Base-by-base conservation (phyloP, 345 rosid genomes). In the Moringa oleifera region DNA sequence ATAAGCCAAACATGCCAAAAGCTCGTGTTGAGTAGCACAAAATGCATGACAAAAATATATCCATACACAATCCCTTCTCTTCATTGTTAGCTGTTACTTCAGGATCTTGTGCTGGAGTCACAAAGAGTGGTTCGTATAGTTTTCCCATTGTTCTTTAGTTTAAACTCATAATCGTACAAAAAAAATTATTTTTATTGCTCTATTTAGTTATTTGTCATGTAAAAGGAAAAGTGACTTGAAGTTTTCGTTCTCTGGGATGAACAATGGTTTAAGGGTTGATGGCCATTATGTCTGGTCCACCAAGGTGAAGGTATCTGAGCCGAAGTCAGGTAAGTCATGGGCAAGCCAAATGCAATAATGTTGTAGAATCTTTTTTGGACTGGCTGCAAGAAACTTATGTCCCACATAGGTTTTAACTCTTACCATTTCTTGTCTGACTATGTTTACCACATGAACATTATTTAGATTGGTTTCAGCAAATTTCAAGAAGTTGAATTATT, bases 271-370 rank as follows among this genome's bases (percentile, higher is more conserved):
- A 24, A 62, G 46, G 6, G 69, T 64, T 36, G 53, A 62, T 58
- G 70, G 72, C 28, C 47, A 57, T 19, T 62, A 53, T 45, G 0
- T 20, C n/a, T n/a, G 45, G 50, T 61, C 56, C 25, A 58, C n/a
- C 31, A 46, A 71, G 64, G 60, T 72, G 63, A 75, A 68, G 19
- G 57, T 64, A 63, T 64, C 65, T 64, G 45, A 58, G 37, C 22
- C 56, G 52, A 51, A 64, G 58, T 66, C 50, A 21, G 55, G 71
- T 65, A 18, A 54, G 68, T 63, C 53, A 68, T 67, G 78, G 59
- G 63, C 63, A 68, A 61, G 58, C 68, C n/a, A 46, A 67, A 59
- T 61, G 59, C 71, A 69, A 55, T 70, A 56, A 68, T 64, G 67
- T 64, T 23, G 50, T 41, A 56, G 75, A 70, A 62, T 71, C 74